Evolutionary conservation across 192 early-diverging fungal species (phyloP).

Genomic region (Obelidium mucronatum): DNA sequence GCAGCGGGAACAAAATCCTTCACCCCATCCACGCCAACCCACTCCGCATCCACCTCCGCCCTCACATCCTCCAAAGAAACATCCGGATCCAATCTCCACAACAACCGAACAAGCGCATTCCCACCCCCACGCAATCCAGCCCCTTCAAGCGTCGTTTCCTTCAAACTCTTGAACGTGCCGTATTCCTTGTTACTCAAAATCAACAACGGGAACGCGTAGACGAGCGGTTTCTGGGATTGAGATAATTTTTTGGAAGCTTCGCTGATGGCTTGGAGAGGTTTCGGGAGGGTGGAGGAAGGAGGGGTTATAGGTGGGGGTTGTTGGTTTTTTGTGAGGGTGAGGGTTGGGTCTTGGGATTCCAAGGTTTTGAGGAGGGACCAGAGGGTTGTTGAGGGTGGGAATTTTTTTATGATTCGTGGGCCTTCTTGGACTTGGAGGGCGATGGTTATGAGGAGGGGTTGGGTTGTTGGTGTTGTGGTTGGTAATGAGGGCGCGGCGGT

Average conservation of each 20-base stretch:
- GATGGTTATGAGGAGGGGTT: constrained; percentile 50
- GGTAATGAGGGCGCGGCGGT: background rate
- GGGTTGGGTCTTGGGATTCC: constrained; percentile 47
- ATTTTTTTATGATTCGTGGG: constrained; percentile 69
- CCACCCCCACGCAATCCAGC: constrained; percentile 71
- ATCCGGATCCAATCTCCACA: constrained; percentile 62
- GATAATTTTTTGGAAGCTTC: constrained; percentile 25
- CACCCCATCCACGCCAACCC: background rate
- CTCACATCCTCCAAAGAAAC: constrained; percentile 55
- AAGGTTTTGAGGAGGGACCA: constrained; percentile 75
- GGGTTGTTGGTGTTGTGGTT: background rate
- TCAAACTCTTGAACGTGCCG: constrained; percentile 61
- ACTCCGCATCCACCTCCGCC: constrained; percentile 50
- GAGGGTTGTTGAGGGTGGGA: constrained; percentile 61
- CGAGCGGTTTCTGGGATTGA: background rate
- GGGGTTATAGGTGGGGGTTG: background rate
- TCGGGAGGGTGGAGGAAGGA: constrained; percentile 18
- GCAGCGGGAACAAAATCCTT: background rate
- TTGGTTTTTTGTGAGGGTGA: constrained; percentile 61
- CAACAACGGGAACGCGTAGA: constrained; percentile 69
- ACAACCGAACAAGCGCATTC: constrained; percentile 72
- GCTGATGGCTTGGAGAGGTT: constrained; percentile 10
- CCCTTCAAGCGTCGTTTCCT: constrained; percentile 71
- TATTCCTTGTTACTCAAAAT: constrained; percentile 74
- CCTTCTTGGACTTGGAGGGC: constrained; percentile 81